These are phyloP conservation scores for Solanum pinnatisectum DNA, from an alignment of 257 asterid genomes.

Conservation along the genomic window DNA sequence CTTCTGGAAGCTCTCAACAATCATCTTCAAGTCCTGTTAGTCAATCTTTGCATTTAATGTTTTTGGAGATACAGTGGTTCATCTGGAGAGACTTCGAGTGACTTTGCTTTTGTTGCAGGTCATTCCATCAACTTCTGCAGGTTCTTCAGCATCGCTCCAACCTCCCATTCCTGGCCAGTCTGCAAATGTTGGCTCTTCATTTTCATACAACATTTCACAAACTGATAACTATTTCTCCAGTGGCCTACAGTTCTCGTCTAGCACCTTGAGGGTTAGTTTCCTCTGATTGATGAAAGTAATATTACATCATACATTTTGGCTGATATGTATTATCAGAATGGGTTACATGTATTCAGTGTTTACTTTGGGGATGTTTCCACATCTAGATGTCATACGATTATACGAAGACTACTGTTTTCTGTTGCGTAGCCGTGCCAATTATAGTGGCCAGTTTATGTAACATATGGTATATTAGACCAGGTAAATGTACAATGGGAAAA, in stretches of 20 bases:
- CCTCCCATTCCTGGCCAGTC: slow-evolving; percentile 19
- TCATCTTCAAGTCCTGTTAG: slow-evolving; percentile 23
- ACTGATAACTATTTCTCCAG: slow-evolving; percentile 9
- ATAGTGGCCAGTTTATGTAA: not conserved
- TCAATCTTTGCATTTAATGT: not conserved
- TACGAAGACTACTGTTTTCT: not conserved
- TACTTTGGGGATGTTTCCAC: not conserved
- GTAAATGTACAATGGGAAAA: not conserved
- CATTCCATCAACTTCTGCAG: slow-evolving; percentile 14
- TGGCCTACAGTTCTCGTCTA: slow-evolving; percentile 17
- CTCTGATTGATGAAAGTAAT: not conserved
- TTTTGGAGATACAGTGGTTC: not conserved
- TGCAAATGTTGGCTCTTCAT: slow-evolving; percentile 9
- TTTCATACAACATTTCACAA: slow-evolving; percentile 15
- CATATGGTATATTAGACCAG: not conserved
- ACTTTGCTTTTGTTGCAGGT: slow-evolving; percentile 13
- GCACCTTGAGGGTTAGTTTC: slow-evolving; percentile 13
- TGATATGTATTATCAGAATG: not conserved
- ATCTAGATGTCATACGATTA: not conserved
- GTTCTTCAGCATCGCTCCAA: slow-evolving; percentile 9
- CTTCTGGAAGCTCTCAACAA: slow-evolving; percentile 21
- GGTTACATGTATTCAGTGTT: not conserved
- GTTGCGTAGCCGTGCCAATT: not conserved
- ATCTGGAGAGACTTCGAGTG: not conserved
- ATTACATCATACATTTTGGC: not conserved